Base-by-base conservation (phyloP, 768 basidiomycete species). In the Agrocybe praecox region DNA sequence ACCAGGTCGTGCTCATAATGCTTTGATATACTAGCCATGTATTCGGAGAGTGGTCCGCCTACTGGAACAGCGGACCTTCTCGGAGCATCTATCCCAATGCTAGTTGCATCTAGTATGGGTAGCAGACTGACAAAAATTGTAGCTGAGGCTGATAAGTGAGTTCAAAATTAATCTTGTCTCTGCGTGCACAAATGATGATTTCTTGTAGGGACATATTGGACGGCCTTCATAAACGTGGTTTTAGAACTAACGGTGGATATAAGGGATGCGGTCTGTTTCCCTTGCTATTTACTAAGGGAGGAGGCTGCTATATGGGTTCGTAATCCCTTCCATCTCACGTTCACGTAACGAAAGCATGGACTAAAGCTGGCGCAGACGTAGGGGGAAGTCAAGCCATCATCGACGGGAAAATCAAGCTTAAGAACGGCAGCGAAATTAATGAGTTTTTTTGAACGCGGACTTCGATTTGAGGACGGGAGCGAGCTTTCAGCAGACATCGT, bases 231-330 rank as follows among this genome's bases (percentile, higher is more conserved):
- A 76, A 76, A 56, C 75, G 75, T 6, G 89, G 89, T 6, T 91
- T 89, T 74, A 79, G 77, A 51, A 63, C 76, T 17, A 82, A 79
- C 49, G 60, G 67, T 6, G 88, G 87, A 7, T 74, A 73, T 32
- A 78, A 83, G 12, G 81, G 73, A 23, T 72, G 80, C 0, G 88
- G 88, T 0, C 76, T 83, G 56, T 56, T 79, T 11, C 70, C 80
- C 45, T 66, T 83, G 14, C 80, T 78, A n/a, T 82, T 76, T 67
- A 67, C 66, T 7, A 75, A 74, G 36, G 82, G 72, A 0, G 87
- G 87, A n/a, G 87, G 89, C 7, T 90, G 86, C 67, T 90, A 90
- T 68, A 72, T 89, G 1, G 87, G 88, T 82, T 56, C 21, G 72
- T 53, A 2, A n/a, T n/a, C n/a, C n/a, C n/a, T n/a, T n/a, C n/a